Conservation (phyloP, 805 yeast species). For the Hanseniaspora lachancei region DNA sequence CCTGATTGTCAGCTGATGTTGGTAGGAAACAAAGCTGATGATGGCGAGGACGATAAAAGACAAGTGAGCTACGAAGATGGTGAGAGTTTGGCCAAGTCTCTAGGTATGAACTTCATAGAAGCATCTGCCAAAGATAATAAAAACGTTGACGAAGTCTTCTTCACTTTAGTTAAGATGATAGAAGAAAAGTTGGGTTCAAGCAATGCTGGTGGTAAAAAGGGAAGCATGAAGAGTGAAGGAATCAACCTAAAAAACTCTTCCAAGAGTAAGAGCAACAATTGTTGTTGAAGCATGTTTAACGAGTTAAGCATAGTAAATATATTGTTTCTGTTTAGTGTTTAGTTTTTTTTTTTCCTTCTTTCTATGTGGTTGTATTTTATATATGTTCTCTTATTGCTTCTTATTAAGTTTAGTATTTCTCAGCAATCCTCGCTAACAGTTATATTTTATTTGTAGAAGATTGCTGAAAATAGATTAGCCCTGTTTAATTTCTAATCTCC, state of each 20-base stretch:
- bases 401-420: too few species aligned
- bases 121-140: slow-evolving; percentile 90
- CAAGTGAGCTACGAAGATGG: slow-evolving; percentile 86
- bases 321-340: too few species aligned
- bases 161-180: slow-evolving; percentile 73
- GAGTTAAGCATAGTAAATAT: too few species aligned
- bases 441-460: too few species aligned
- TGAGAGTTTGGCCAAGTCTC: slow-evolving; percentile 68
- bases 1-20: slow-evolving; percentile 89
- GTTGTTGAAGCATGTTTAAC: background rate
- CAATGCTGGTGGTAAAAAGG: background rate
- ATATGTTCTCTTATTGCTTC: too few species aligned
- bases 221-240: slow-evolving; percentile 1
- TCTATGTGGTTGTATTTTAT: too few species aligned
- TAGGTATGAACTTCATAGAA: slow-evolving; percentile 84
- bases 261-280: slow-evolving; percentile 4
- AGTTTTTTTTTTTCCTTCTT: too few species aligned
- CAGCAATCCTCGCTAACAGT: too few species aligned
- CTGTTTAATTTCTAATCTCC: too few species aligned
- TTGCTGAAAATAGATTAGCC: too few species aligned
- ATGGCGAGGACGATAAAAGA: slow-evolving; percentile 42
- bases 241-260: background rate
- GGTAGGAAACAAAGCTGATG: slow-evolving; percentile 90
- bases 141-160: slow-evolving; percentile 84
- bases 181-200: slow-evolving; percentile 48